Conservation (phyloP, 768 basidiomycete genomes). For the Mycena galericulata region DNA sequence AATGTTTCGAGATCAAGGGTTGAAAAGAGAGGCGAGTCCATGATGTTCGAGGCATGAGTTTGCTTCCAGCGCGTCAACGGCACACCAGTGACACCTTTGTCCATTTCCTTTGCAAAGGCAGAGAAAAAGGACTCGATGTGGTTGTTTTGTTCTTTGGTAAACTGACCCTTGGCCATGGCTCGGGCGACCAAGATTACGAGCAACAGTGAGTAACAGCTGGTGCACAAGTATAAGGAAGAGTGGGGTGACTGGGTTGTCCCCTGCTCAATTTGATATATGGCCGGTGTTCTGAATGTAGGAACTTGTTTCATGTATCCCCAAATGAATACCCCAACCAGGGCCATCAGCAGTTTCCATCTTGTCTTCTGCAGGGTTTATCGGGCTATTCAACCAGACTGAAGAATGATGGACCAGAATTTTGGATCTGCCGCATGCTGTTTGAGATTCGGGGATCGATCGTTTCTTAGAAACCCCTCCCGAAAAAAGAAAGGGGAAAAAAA, state of each 20-base stretch:
- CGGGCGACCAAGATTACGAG: no score
- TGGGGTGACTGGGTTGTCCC: background rate
- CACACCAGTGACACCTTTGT: background rate
- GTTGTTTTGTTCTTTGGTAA: background rate
- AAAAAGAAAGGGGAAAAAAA: background rate
- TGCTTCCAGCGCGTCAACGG: slow-evolving; percentile 11
- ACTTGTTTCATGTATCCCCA: background rate
- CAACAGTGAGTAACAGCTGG: background rate
- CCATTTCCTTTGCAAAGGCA: slow-evolving; percentile 1
- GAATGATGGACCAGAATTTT: background rate
- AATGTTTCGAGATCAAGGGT: background rate
- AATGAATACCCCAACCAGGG: background rate
- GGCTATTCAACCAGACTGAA: background rate
- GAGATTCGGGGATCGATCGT: background rate
- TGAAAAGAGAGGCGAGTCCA: slow-evolving; percentile 15
- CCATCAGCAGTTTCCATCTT: background rate
- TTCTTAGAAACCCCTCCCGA: background rate
- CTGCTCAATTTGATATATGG: background rate
- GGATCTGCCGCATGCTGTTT: background rate
- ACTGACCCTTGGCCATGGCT: slow-evolving; percentile 7
- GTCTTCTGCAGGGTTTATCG: background rate
- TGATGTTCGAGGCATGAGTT: slow-evolving; percentile 2
- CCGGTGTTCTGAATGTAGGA: background rate
- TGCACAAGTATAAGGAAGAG: background rate
- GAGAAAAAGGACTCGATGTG: slow-evolving; percentile 11